Percentiles rank a stretch among this genome's conserved stretches.
phyloP scores from a whole-genome alignment of 2,329 filamentous ascomycete species.

The Diplocarpon mali region DNA sequence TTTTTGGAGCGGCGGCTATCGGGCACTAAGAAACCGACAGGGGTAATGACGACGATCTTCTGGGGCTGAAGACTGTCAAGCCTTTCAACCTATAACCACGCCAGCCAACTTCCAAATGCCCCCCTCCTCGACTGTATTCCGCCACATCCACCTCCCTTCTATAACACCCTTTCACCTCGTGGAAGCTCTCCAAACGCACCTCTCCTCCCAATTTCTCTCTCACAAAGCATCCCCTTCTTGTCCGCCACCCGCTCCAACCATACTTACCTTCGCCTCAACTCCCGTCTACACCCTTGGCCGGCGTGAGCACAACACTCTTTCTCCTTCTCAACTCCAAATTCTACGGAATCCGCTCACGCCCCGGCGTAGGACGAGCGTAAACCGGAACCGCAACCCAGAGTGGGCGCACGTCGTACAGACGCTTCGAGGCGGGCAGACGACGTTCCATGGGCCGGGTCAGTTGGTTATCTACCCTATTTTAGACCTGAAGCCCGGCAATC shows the following conservation, averaged over 20 bases:
- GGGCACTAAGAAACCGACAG: too few relatives aligned
- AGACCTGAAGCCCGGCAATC: slow-evolving; percentile 47
- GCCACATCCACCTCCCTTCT: slow-evolving; percentile 47
- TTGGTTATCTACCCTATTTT: slow-evolving; percentile 84
- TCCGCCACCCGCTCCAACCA: slow-evolving; percentile 31
- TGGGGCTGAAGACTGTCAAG: too few relatives aligned
- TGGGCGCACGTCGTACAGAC: slow-evolving; percentile 28
- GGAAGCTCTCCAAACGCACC: slow-evolving; percentile 42
- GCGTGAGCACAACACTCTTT: slow-evolving; percentile 50
- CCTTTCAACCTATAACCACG: too few relatives aligned
- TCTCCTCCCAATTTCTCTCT: slow-evolving; percentile 46
- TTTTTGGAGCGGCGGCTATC: too few relatives aligned
- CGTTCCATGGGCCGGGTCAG: slow-evolving; percentile 92
- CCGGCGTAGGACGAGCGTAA: slow-evolving; percentile 2
- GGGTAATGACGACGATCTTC: too few relatives aligned
- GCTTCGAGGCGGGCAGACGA: slow-evolving; percentile 76
- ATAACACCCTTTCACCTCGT: slow-evolving; percentile 44
- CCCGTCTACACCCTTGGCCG: slow-evolving; percentile 88
- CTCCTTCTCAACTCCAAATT: slow-evolving; percentile 33
- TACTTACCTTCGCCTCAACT: slow-evolving; percentile 72
- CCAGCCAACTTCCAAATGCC: not conserved
- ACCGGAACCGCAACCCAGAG: not conserved
- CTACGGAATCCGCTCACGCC: slow-evolving; percentile 26
- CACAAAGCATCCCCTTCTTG: slow-evolving; percentile 37
- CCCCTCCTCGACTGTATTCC: slow-evolving; percentile 28